Base-by-base conservation (phyloP, 2,329 filamentous ascomycete genomes). In the Beauveria australis region DNA sequence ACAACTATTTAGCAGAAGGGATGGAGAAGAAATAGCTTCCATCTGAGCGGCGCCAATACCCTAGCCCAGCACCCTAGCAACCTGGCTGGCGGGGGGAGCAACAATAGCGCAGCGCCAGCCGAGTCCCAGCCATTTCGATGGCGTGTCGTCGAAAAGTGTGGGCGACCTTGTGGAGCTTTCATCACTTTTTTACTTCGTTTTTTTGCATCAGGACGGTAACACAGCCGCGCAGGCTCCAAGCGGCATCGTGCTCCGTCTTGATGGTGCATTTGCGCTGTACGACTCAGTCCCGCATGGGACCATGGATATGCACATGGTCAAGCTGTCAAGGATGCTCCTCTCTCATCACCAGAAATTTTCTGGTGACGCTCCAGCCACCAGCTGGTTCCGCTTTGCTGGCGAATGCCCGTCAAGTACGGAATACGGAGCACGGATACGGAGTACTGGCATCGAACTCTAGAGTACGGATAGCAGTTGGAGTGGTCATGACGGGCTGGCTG, bases 21-120 rank as follows among this genome's bases (percentile, higher is more conserved):
- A 62, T 59, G 60, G 55, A 59, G 60, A 58, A 61, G 43, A 55
- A 51, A 52, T 59, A 44, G 47, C 56, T 40, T 59, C 56, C 56
- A 59, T 59, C 47, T 52, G 47, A 59, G 56, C 55, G 55, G 55
- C 56, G 55, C 47, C 55, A 58, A 51, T 51, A 26, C 54, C 53
- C 53, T 55, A 41, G 22, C 33, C 33, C 24, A 46, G 19, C 30
- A 51, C 18, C 48, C 48, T 51, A 18, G 26, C 48, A 51, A 51
- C 48, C 26, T 51, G 16, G 18, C n/a, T 10, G 33, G 59, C 49
- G 59, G 53, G 48, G 49, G 24, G 49, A 22, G 37, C 22, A 51
- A 60, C 41, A 55, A 61, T 61, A 61, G 51, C 44, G 59, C 59
- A 53, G 49, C 49, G 59, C 51, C 51, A 59, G 56, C 56, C 56